A percentile compares a stretch with the other conserved stretches of the same genome.
phyloP scores from a whole-genome alignment of 129 eudicot species.

The Apium graveolens region DNA sequence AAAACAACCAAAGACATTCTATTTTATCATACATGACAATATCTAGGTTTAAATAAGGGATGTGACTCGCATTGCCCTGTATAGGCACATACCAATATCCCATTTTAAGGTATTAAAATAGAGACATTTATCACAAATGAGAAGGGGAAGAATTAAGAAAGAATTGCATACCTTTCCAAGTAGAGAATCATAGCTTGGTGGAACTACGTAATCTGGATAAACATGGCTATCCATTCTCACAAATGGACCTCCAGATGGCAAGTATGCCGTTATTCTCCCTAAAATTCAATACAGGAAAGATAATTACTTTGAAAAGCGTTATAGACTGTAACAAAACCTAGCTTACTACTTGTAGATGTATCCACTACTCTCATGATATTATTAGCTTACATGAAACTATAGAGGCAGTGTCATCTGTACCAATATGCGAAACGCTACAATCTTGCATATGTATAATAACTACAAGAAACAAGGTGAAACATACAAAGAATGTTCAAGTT shows the following conservation, averaged over 20 bases:
- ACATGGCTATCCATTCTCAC: conserved; percentile 99
- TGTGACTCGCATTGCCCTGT: neutral
- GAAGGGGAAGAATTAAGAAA: neutral
- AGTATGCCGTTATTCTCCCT: conserved; percentile 85
- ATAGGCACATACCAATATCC: neutral
- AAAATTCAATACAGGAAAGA: conserved; percentile 16
- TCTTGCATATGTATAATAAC: conserved; percentile 8
- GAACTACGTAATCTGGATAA: conserved; percentile 91
- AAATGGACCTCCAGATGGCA: conserved; percentile 99
- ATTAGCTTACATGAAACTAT: neutral
- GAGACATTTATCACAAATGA: neutral
- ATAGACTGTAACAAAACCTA: neutral
- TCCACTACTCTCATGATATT: neutral
- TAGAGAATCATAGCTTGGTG: conserved; percentile 97
- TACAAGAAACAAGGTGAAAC: neutral
- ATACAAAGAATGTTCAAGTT: neutral
- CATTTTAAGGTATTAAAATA: neutral
- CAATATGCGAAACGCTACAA: neutral
- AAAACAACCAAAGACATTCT: neutral
- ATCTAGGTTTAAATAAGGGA: neutral
- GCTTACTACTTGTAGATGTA: conserved; percentile 2
- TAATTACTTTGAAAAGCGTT: neutral
- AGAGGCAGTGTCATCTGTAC: neutral
- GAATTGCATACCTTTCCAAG: conserved; percentile 75
- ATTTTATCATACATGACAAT: neutral